phyloP scores from a whole-genome alignment of 176 grass and related monocot genomes.

The Paspalum notatum region DNA sequence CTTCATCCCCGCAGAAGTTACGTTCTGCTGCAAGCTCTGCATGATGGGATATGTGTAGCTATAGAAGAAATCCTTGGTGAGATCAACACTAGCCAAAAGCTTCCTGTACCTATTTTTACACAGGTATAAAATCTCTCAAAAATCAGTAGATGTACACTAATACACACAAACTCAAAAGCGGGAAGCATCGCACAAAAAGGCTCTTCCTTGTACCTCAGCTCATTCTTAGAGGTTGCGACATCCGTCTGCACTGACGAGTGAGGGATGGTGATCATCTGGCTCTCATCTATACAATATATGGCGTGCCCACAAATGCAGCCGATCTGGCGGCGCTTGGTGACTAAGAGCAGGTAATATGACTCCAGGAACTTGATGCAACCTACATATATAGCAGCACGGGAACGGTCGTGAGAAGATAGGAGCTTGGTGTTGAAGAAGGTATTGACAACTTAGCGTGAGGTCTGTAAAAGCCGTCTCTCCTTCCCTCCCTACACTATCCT shows the following conservation, averaged over 20 bases:
- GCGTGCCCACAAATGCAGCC: constrained; percentile 87
- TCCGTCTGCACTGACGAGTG: constrained; percentile 87
- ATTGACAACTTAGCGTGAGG: constrained; percentile 5
- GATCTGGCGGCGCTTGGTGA: constrained; percentile 87
- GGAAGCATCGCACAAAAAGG: neutral
- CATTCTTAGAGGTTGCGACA: constrained; percentile 81
- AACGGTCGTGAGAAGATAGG: neutral
- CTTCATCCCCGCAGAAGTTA: constrained; percentile 55
- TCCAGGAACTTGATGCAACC: constrained; percentile 97
- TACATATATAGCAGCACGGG: constrained; percentile 41
- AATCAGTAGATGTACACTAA: constrained; percentile 11
- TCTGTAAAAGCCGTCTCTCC: neutral
- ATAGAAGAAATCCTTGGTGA: constrained; percentile 97
- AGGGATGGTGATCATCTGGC: constrained; percentile 82
- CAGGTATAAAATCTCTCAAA: constrained; percentile 1
- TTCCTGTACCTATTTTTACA: constrained; percentile 86
- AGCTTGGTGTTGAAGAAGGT: neutral
- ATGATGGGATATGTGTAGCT: constrained; percentile 98
- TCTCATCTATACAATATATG: constrained; percentile 92
- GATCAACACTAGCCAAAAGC: constrained; percentile 86
- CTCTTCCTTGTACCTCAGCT: constrained; percentile 65
- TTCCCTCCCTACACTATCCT: neutral
- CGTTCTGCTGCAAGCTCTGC: constrained; percentile 87
- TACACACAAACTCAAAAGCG: constrained; percentile 5
- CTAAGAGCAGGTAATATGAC: constrained; percentile 95